A percentile compares a stretch with the other conserved stretches of the same genome.
Evolutionary conservation across 441 rosid genomes (phyloP).

Genomic region (Eutrema salsugineum): DNA sequence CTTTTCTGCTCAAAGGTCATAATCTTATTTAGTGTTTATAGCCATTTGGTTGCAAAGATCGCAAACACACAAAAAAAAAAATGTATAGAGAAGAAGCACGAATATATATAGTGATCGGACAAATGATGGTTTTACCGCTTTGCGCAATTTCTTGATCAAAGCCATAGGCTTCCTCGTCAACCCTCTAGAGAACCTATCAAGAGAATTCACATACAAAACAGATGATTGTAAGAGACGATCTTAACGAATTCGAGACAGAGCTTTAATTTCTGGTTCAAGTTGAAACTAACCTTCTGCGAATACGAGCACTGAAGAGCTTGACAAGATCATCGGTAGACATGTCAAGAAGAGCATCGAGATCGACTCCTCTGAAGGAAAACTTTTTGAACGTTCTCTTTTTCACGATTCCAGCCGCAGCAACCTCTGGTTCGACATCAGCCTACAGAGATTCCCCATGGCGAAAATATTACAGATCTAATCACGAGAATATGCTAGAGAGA

Average conservation of each 20-base stretch:
- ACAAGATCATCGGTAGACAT: slow-evolving; percentile 77
- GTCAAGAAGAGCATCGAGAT: slow-evolving; percentile 36
- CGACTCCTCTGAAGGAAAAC: slow-evolving; percentile 74
- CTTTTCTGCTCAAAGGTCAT: slow-evolving; percentile 31
- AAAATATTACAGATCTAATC: not conserved
- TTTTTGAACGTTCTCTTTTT: slow-evolving; percentile 84
- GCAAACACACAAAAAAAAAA: not conserved
- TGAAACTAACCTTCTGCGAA: slow-evolving; percentile 53
- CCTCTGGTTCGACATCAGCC: slow-evolving; percentile 25
- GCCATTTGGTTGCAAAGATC: not conserved
- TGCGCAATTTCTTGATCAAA: slow-evolving; percentile 67
- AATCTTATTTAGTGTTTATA: not conserved
- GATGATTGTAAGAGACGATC: not conserved
- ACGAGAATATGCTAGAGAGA: not conserved
- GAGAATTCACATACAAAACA: not conserved
- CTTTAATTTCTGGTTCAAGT: not conserved
- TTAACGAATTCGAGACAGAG: not conserved
- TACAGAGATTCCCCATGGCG: not conserved
- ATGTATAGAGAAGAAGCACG: not conserved
- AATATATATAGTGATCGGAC: too few species aligned
- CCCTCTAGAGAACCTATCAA: slow-evolving; percentile 54
- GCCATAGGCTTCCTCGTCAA: slow-evolving; percentile 74
- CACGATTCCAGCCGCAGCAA: slow-evolving; percentile 40
- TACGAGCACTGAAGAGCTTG: slow-evolving; percentile 58
- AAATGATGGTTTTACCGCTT: slow-evolving; percentile 60